Evolutionary conservation across 1,284 basidiomycete species (phyloP).

Genomic region (Lignosus rhinocerotis): DNA sequence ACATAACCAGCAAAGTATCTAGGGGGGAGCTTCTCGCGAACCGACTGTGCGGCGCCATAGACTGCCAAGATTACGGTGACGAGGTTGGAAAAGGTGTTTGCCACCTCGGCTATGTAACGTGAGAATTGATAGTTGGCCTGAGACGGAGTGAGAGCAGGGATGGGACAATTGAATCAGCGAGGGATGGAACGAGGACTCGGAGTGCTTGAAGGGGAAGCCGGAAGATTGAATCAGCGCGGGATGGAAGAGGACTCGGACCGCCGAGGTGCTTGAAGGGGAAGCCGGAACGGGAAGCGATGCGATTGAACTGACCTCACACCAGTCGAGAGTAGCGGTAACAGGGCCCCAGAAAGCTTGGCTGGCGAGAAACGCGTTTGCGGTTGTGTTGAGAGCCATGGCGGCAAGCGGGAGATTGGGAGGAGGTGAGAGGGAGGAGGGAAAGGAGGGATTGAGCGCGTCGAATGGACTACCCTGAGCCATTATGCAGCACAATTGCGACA

Average conservation of each 20-base stretch:
- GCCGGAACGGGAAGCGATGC: no score
- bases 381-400: conserved; percentile 18
- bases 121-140: conserved; percentile 74
- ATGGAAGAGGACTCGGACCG: background rate
- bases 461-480: background rate
- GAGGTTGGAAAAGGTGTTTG: conserved; percentile 65
- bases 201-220: conserved; percentile 5
- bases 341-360: conserved; percentile 50
- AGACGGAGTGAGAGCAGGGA: background rate
- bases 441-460: conserved; percentile 11
- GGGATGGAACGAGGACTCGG: background rate
- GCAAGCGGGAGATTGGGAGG: conserved; percentile 6
- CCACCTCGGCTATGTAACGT: conserved; percentile 65
- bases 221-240: conserved; percentile 1
- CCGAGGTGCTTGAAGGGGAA: background rate
- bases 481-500: no score
- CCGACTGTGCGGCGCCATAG: conserved; percentile 42
- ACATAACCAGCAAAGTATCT: conserved; percentile 53
- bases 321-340: conserved; percentile 67
- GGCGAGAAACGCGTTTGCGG: conserved; percentile 15
- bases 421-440: conserved; percentile 14
- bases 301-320: conserved; percentile 57
- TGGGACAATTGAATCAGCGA: background rate
- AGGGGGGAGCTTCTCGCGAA: conserved; percentile 44
- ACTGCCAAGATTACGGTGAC: conserved; percentile 53